These are phyloP conservation scores for Candida tibetensis DNA, from an alignment of 805 yeast species.

Conservation along the genomic window DNA sequence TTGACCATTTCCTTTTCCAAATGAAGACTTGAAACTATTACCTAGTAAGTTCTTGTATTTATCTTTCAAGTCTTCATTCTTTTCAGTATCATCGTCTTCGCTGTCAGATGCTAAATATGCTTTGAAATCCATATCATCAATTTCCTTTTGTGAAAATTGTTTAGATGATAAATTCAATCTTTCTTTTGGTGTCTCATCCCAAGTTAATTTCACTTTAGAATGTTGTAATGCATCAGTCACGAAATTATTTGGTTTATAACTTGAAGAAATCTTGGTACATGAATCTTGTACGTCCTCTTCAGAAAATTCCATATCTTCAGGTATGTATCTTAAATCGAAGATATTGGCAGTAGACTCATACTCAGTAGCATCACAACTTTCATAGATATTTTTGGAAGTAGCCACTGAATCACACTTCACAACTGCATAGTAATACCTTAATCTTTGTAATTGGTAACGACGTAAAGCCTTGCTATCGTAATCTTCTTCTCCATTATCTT, in stretches of 20 bases:
- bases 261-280: conserved; percentile 69
- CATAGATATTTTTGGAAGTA: conserved; percentile 75
- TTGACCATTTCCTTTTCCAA: conserved; percentile 18
- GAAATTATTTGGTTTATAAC: conserved; percentile 77
- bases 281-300: conserved; percentile 72
- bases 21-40: conserved; percentile 32
- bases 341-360: conserved; percentile 93
- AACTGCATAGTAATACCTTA: conserved; percentile 90
- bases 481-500: conserved; percentile 78
- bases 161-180: conserved; percentile 71
- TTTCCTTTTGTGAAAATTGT: conserved; percentile 83
- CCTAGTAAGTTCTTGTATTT: conserved; percentile 63
- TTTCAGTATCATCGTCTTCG: conserved; percentile 52
- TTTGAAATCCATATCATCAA: conserved; percentile 86
- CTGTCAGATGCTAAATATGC: conserved; percentile 86
- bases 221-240: conserved; percentile 95
- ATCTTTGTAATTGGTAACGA: conserved; percentile 86
- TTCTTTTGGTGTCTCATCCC: conserved; percentile 98
- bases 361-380: conserved; percentile 91
- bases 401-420: conserved; percentile 72
- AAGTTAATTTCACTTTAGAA: conserved; percentile 91
- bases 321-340: conserved; percentile 88
- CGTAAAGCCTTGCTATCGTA: conserved; percentile 82
- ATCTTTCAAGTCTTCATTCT: conserved; percentile 36
- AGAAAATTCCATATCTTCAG: conserved; percentile 83